Evolutionary conservation across 1,139 yeast genomes (phyloP).

Genomic region (Yamadazyma dendronema): DNA sequence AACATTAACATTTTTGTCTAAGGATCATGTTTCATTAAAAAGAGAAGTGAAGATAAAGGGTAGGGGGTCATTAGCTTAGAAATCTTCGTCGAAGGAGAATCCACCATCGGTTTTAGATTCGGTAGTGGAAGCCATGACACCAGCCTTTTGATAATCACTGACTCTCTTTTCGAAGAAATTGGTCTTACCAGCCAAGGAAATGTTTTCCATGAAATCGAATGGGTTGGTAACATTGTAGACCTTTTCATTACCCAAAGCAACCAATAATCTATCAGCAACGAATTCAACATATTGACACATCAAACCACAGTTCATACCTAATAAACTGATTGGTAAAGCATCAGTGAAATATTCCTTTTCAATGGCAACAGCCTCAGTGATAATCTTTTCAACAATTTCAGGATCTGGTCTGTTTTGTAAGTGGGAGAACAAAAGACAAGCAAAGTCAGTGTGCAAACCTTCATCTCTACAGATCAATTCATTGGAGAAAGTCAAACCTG

Average conservation of each 20-base stretch:
- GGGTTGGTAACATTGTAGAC: conserved; percentile 88
- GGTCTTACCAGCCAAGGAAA: conserved; percentile 96
- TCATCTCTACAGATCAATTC: conserved; percentile 97
- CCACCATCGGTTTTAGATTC: conserved; percentile 29
- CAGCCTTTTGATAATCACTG: conserved; percentile 98
- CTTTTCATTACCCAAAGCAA: conserved; percentile 88
- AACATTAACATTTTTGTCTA: background rate
- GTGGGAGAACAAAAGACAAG: conserved; percentile 91
- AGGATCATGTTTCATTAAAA: conserved; percentile 1
- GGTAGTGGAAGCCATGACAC: conserved; percentile 72
- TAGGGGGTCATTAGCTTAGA: conserved; percentile 22
- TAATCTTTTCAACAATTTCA: conserved; percentile 75
- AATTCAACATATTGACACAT: conserved; percentile 98
- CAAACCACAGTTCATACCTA: conserved; percentile 89
- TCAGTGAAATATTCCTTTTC: conserved; percentile 94
- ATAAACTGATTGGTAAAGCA: conserved; percentile 84
- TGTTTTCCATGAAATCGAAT: conserved; percentile 98
- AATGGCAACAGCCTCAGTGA: conserved; percentile 91
- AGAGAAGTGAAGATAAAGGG: conserved; percentile 2
- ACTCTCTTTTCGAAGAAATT: conserved; percentile 99
- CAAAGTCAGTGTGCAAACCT: conserved; percentile 98
- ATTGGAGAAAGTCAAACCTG: conserved; percentile 95
- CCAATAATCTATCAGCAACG: conserved; percentile 91
- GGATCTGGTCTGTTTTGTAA: conserved; percentile 83
- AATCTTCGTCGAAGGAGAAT: conserved; percentile 50